Percentiles rank a stretch among this genome's conserved stretches.
phyloP scores from a whole-genome alignment of 441 rosid genomes.

The Theobroma grandiflorum region DNA sequence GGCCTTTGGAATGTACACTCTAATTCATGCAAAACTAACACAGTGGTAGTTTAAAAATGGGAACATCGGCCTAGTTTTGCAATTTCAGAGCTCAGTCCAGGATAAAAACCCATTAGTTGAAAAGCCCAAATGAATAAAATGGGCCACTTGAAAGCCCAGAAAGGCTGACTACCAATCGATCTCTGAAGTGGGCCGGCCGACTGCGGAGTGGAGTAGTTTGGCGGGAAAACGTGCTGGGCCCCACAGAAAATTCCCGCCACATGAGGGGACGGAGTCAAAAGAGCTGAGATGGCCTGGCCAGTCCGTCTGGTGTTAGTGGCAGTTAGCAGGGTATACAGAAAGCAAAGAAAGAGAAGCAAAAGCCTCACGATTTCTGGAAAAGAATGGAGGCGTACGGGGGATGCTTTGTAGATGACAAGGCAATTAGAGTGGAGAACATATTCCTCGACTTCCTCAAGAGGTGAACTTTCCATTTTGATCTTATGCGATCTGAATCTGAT shows the following conservation, averaged over 20 bases:
- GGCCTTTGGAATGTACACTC: too few species aligned
- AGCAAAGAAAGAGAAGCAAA: too few species aligned
- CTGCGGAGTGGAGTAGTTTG: not conserved
- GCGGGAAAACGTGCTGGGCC: constrained; percentile 41
- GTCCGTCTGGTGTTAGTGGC: not conserved
- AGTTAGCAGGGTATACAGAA: not conserved
- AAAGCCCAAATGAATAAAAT: too few species aligned
- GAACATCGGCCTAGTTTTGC: too few species aligned
- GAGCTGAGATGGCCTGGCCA: not conserved
- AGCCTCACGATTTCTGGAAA: not conserved
- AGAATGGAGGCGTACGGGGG: constrained; percentile 83
- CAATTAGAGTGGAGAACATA: constrained; percentile 83
- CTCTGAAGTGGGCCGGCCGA: not conserved
- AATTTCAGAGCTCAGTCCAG: too few species aligned
- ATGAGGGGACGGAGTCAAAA: not conserved
- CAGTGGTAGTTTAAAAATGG: too few species aligned
- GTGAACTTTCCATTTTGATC: constrained; percentile 28
- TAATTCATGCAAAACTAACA: too few species aligned
- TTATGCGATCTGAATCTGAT: not conserved
- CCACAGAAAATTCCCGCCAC: constrained; percentile 38
- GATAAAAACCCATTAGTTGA: too few species aligned
- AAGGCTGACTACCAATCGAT: too few species aligned
- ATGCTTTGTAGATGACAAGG: constrained; percentile 76
- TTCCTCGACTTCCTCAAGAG: constrained; percentile 90
- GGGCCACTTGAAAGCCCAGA: not conserved